Conservation (phyloP, 495 filamentous ascomycete species). For the Evansstolkia leycettana region DNA sequence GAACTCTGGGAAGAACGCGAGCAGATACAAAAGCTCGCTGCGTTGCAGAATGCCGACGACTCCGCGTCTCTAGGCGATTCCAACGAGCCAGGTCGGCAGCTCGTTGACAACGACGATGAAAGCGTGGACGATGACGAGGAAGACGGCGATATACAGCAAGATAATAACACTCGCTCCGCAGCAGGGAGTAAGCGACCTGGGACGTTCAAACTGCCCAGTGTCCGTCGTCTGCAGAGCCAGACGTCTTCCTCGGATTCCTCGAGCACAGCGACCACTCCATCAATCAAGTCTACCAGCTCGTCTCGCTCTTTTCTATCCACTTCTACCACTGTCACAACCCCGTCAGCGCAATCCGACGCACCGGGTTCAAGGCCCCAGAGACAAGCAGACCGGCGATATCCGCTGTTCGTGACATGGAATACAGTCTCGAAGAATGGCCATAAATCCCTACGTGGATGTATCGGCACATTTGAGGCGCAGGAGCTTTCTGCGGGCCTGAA, state of each 20-base stretch:
- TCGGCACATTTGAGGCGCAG: slow-evolving; percentile 85
- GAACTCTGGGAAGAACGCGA: slow-evolving; percentile 53
- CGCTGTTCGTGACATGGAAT: slow-evolving; percentile 96
- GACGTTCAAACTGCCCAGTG: slow-evolving; percentile 17
- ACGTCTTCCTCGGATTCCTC: slow-evolving; percentile 27
- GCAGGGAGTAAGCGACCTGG: slow-evolving; percentile 7
- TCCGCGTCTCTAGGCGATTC: slow-evolving; percentile 8
- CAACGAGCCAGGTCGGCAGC: slow-evolving; percentile 7
- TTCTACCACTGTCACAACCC: slow-evolving; percentile 25
- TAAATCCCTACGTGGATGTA: slow-evolving; percentile 78
- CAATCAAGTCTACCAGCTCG: slow-evolving; percentile 30
- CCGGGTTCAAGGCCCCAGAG: slow-evolving; percentile 6
- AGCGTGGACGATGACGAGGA: slow-evolving; percentile 22
- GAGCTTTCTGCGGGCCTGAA: slow-evolving; percentile 59
- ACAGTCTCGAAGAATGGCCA: slow-evolving; percentile 46
- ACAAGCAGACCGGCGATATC: slow-evolving; percentile 28
- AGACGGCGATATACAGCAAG: slow-evolving; percentile 6
- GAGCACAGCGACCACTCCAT: slow-evolving; percentile 33
- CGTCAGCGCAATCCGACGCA: slow-evolving; percentile 8
- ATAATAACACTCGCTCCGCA: too few species aligned
- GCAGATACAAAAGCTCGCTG: slow-evolving; percentile 26
- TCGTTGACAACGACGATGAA: slow-evolving; percentile 15
- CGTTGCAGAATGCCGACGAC: slow-evolving; percentile 15
- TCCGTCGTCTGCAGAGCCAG: slow-evolving; percentile 24
- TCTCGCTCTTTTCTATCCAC: slow-evolving; percentile 25